phyloP scores from a whole-genome alignment of 2,329 filamentous ascomycete species.

The Xylariaceae sp. region DNA sequence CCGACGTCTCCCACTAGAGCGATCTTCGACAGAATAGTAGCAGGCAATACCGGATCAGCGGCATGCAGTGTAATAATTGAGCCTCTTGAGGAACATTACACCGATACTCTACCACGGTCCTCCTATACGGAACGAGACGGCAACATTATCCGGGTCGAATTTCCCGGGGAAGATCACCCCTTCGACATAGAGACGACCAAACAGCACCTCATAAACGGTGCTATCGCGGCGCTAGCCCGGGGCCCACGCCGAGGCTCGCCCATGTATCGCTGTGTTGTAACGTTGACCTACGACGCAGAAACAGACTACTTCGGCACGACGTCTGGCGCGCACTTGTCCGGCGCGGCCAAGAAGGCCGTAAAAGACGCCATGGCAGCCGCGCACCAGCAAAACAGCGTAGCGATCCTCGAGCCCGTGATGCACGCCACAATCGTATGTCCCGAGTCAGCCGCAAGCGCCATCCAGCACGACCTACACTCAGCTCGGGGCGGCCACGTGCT shows the following conservation, averaged over 20 bases:
- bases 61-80: conserved; percentile 73
- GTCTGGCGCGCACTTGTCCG: conserved; percentile 70
- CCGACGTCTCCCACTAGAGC: conserved; percentile 62
- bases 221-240: conserved; percentile 80
- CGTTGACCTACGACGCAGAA: conserved; percentile 69
- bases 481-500: conserved; percentile 77
- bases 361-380: conserved; percentile 71
- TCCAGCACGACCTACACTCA: conserved; percentile 81
- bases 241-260: conserved; percentile 83
- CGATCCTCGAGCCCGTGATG: conserved; percentile 93
- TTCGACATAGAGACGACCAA: conserved; percentile 58
- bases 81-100: conserved; percentile 57
- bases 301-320: conserved; percentile 70
- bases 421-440: conserved; percentile 84
- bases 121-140: conserved; percentile 65
- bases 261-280: conserved; percentile 76
- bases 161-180: conserved; percentile 48
- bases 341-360: conserved; percentile 67
- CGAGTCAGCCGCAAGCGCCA: conserved; percentile 77
- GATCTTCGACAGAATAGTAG: conserved; percentile 78
- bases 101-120: conserved; percentile 47
- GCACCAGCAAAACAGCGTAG: conserved; percentile 59
- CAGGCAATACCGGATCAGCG: conserved; percentile 79
- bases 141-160: conserved; percentile 68
- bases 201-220: conserved; percentile 75